Base-by-base conservation (phyloP, 805 yeast genomes). In the Dipodascopsis uninucleata region DNA sequence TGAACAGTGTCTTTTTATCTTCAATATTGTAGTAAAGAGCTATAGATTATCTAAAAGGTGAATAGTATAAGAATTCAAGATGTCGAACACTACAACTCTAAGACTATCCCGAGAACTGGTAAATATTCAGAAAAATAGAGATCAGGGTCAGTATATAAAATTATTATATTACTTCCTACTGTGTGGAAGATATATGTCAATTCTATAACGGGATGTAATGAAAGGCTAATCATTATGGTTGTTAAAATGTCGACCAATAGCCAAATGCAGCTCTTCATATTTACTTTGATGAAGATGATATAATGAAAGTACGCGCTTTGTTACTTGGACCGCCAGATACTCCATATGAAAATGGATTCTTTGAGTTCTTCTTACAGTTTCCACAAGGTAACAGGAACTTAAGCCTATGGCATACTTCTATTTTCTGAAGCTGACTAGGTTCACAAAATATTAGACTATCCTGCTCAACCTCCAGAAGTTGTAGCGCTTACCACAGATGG, bases 321-420 rank as follows among this genome's bases (percentile, higher is more conserved):
- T 33, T 45, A 18, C 10, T 41, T 8, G 49, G 49, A 9, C 42
- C 49, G 12, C 34, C 39, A 5, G 45, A 31, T 9, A 45, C 49
- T 1, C 41, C 45, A 14, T 45, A 45, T 26, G 45, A 37, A n/a
- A 33, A 36, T 16, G 49, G 49, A 9, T 28, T 41, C 33, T 45
- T 45, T 22, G 49, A 45, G 23, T 45, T 45, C 17, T 9, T 4
- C 5, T 36, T 45, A 45, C 16, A 24, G 14, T 45, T 45, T 24
- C 38, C 38, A 9, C 17, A 28, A 35, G 48, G 48, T 44, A 20
- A 12, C 29, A 9, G 3, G 17, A 4, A 14, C 6, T 28, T n/a
- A 22, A 24, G n/a, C 10, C 29, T 26, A 12, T 26, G n/a, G n/a
- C 29, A 26, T 26, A 10, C n/a, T 10, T 26, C 29, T 26, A n/a